phyloP scores from a whole-genome alignment of 176 grass and related monocot genomes.

The Triticum timopheevii region DNA sequence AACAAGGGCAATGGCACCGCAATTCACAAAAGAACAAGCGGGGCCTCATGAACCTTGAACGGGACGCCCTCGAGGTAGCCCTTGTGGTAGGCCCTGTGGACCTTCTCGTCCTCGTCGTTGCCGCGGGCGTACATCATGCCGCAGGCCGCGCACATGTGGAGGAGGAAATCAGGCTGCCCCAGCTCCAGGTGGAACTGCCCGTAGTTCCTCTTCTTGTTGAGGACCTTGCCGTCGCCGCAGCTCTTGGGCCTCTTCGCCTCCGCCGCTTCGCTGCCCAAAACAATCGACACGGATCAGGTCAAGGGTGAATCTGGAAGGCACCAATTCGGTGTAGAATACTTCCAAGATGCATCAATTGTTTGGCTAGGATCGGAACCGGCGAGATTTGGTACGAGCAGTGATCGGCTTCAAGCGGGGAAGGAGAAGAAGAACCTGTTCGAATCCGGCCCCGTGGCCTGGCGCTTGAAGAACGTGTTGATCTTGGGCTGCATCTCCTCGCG shows the following conservation, averaged over 20 bases:
- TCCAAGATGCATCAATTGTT: background rate
- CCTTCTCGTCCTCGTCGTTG: constrained; percentile 74
- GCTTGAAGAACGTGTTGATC: constrained; percentile 74
- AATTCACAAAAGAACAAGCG: background rate
- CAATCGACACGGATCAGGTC: background rate
- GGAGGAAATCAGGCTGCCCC: constrained; percentile 81
- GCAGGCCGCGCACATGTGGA: constrained; percentile 73
- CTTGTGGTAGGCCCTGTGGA: constrained; percentile 78
- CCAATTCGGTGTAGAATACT: background rate
- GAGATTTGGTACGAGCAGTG: background rate
- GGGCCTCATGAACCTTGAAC: constrained; percentile 57
- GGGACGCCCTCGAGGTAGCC: constrained; percentile 59
- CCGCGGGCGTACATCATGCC: constrained; percentile 83
- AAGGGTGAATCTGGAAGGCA: background rate
- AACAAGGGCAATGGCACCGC: background rate
- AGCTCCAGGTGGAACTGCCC: constrained; percentile 90
- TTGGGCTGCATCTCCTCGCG: constrained; percentile 49
- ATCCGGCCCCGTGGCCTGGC: background rate
- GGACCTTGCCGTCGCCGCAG: constrained; percentile 16
- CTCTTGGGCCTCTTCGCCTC: constrained; percentile 21
- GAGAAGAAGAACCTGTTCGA: constrained; percentile 25
- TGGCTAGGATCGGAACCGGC: background rate
- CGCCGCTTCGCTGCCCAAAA: background rate
- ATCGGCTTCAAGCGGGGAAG: background rate
- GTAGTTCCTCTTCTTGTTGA: constrained; percentile 81